Conservation (phyloP, 2,329 filamentous ascomycete species). For the Cladosporium sp. region DNA sequence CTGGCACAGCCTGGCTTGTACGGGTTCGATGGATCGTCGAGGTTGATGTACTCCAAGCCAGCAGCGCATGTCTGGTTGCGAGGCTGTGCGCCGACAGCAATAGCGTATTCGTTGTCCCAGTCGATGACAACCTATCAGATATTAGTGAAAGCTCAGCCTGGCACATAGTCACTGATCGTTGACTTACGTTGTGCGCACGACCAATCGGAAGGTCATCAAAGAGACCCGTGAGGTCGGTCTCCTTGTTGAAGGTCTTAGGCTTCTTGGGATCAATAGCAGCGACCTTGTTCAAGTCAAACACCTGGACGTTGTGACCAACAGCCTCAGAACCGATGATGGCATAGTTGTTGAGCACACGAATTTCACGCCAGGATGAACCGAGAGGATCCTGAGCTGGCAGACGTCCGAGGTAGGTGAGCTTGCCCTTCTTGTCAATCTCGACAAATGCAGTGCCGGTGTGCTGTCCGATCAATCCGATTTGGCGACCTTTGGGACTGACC, state of each 20-base stretch:
- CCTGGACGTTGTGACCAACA: slow-evolving; percentile 49
- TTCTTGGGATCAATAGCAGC: slow-evolving; percentile 35
- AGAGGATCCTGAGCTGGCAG: slow-evolving; percentile 44
- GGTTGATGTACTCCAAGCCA: slow-evolving; percentile 61
- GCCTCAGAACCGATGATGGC: slow-evolving; percentile 47
- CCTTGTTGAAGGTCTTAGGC: slow-evolving; percentile 43
- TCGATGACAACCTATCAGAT: slow-evolving; percentile 41
- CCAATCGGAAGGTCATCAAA: slow-evolving; percentile 46
- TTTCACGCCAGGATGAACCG: slow-evolving; percentile 40
- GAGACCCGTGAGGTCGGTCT: slow-evolving; percentile 42
- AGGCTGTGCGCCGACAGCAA: slow-evolving; percentile 48
- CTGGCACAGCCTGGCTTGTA: slow-evolving; percentile 56
- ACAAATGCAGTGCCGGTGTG: slow-evolving; percentile 54
- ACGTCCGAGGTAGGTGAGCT: slow-evolving; percentile 50
- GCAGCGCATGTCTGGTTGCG: slow-evolving; percentile 50
- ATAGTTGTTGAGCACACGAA: slow-evolving; percentile 43
- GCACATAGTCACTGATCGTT: neutral
- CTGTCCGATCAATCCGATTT: slow-evolving; percentile 52
- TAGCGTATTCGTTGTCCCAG: slow-evolving; percentile 46
- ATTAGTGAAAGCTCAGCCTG: neutral
- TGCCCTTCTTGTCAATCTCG: slow-evolving; percentile 47
- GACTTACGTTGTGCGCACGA: slow-evolving; percentile 51
- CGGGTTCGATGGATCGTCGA: slow-evolving; percentile 55
- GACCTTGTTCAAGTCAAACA: slow-evolving; percentile 52
- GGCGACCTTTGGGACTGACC: slow-evolving; percentile 51